Evolutionary conservation across 805 yeast genomes (phyloP).

Genomic region (Metschnikowia hibisci): DNA sequence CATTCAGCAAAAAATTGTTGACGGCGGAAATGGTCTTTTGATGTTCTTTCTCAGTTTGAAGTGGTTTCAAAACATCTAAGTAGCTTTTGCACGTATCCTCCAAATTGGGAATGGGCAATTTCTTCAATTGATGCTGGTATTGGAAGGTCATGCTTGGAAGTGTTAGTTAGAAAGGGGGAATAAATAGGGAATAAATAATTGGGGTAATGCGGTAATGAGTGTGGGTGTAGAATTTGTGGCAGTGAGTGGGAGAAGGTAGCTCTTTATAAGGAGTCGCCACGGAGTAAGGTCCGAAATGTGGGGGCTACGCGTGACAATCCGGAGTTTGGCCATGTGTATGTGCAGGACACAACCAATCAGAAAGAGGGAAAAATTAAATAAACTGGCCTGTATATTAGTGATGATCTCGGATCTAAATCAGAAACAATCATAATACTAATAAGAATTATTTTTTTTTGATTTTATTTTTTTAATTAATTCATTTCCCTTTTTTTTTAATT

Average conservation of each 20-base stretch:
- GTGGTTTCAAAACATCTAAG: conserved; percentile 64
- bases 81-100: conserved; percentile 63
- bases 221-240: neutral
- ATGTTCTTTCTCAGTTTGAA: conserved; percentile 77
- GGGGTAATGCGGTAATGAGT: neutral
- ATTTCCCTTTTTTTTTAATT: no score
- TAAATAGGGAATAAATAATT: neutral
- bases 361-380: no score
- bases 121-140: conserved; percentile 53
- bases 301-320: conserved; percentile 11
- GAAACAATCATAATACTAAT: no score
- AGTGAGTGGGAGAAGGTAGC: neutral
- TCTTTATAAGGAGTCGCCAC: conserved; percentile 6
- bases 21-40: conserved; percentile 57
- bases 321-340: conserved; percentile 5
- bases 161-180: no score
- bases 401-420: no score
- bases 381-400: no score
- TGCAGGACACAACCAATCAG: conserved; percentile 4
- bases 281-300: conserved; percentile 18
- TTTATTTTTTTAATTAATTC: no score
- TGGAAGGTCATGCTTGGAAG: conserved; percentile 49
- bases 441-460: no score
- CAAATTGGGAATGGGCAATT: conserved; percentile 79
- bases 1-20: conserved; percentile 46